Base-by-base conservation (phyloP, 257 asterid species). In the Ajuga chamaepitys region DNA sequence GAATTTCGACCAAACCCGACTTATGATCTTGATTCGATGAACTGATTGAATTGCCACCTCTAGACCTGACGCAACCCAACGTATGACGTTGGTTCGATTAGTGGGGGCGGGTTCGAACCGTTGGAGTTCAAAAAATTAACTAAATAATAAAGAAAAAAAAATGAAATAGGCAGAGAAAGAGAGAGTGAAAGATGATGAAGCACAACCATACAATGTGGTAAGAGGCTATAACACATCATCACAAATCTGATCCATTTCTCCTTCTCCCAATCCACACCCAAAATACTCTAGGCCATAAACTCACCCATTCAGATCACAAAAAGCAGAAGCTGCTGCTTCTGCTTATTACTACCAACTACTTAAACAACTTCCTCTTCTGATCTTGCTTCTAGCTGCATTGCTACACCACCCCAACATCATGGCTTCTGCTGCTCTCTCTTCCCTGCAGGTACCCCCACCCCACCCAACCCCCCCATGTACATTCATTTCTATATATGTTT, bases 371-470 rank as follows among this genome's bases (percentile, higher is more conserved):
- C 53, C 50, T 52, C 8, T 69, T 44, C 42, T 66, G 63, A 74
- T 40, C 72, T 71, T 64, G 37, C 37, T 30, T 5, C 37, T n/a
- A n/a, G 7, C 7, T 1, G 62, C 71, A 66, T 63, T 70, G 74
- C 50, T 47, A 32, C 73, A 57, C 11, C 73, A 40, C 12, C 50
- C 66, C 53, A 6, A 0, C 20, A 52, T 28, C 62, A 88, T 88
- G 96, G 92, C 97, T 82, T 81, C 87, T 75, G 95, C 95, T 82
- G 86, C 91, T 82, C 78, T 87, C 57, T 85, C 97, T 18, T 83
- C 97, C 68, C 89, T 87, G 64, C 95, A 89, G 96, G 95, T 89
- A 10, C 20, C 5, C 37, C 7, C 7, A 1, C 37, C 37, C 7
- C 7, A 16, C 38, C 13, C 34, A 37, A 8, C 7, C 7, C 21